These are phyloP conservation scores for Amanita phalloides DNA, from an alignment of 768 basidiomycete species.

Conservation along the genomic window DNA sequence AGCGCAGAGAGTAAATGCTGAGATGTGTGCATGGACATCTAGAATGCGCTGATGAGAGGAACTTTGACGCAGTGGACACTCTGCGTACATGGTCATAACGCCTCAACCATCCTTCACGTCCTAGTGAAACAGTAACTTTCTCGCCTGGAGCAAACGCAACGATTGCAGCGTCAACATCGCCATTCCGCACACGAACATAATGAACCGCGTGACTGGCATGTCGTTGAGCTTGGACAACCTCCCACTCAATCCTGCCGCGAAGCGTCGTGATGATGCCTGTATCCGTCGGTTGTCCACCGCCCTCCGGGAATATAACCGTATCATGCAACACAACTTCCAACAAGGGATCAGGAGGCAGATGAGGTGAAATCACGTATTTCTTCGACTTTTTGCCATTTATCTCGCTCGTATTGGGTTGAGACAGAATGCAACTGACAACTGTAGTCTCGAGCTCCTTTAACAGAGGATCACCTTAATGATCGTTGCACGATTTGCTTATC, in stretches of 20 bases:
- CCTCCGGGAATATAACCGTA: conserved; percentile 75
- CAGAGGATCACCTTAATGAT: conserved; percentile 53
- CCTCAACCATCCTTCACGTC: conserved; percentile 47
- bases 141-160: conserved; percentile 40
- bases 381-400: conserved; percentile 37
- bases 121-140: conserved; percentile 42
- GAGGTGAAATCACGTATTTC: conserved; percentile 42
- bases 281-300: conserved; percentile 74
- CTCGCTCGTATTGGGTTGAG: conserved; percentile 25
- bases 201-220: conserved; percentile 69
- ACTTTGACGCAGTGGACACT: not conserved
- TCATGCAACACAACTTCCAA: conserved; percentile 66
- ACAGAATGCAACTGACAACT: conserved; percentile 39
- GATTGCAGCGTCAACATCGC: conserved; percentile 29
- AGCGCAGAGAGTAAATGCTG: conserved; percentile 78
- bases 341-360: conserved; percentile 32
- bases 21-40: conserved; percentile 82
- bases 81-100: conserved; percentile 63
- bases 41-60: not conserved
- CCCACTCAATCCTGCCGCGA: conserved; percentile 35
- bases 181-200: conserved; percentile 40
- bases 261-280: conserved; percentile 44
- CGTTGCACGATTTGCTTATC: not conserved
- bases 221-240: conserved; percentile 56
- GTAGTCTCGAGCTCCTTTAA: conserved; percentile 45